phyloP scores from a whole-genome alignment of 768 basidiomycete genomes.

The Suillus placidus region DNA sequence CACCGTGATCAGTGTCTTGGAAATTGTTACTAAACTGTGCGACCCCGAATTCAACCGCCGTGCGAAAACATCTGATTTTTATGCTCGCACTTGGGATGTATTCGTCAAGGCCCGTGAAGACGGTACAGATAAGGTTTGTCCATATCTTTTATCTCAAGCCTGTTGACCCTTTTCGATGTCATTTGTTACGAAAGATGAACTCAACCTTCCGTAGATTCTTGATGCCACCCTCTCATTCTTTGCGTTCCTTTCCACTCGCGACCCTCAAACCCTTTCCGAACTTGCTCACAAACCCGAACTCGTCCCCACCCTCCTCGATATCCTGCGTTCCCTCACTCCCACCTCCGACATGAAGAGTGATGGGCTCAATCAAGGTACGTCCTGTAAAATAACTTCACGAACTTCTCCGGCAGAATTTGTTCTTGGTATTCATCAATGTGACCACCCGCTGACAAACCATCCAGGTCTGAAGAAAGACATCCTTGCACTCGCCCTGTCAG shows the following conservation, averaged over 20 bases:
- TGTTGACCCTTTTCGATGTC: background rate
- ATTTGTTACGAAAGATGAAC: background rate
- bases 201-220: conserved; percentile 49
- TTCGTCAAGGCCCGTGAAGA: conserved; percentile 62
- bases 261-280: conserved; percentile 56
- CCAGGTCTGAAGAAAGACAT: conserved; percentile 45
- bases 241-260: conserved; percentile 61
- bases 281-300: conserved; percentile 45
- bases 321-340: conserved; percentile 35
- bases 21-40: conserved; percentile 74
- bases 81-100: conserved; percentile 68
- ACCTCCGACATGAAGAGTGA: background rate
- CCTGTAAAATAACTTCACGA: background rate
- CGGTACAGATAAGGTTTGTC: conserved; percentile 58
- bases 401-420: background rate
- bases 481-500: conserved; percentile 45
- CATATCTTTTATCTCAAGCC: background rate
- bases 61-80: conserved; percentile 77
- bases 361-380: conserved; percentile 5
- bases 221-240: conserved; percentile 67
- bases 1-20: conserved; percentile 59
- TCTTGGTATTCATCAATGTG: background rate
- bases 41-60: conserved; percentile 77
- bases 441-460: background rate
- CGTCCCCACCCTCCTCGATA: conserved; percentile 45